Conservation (phyloP, 2,329 filamentous ascomycete genomes). For the Colletotrichum lindemuthianum region DNA sequence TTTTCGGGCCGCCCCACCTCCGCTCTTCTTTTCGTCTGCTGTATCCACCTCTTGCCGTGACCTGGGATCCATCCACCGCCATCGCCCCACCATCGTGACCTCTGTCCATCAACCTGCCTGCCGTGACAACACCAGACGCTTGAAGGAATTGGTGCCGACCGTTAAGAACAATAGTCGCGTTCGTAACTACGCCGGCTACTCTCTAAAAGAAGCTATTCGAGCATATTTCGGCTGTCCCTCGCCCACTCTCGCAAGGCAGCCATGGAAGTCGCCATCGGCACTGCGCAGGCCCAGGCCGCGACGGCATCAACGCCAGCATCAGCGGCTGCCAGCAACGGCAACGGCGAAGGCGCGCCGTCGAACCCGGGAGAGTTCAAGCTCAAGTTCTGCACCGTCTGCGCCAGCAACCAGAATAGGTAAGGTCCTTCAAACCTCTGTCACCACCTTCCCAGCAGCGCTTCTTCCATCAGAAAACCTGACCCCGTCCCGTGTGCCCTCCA, state of each 20-base stretch:
- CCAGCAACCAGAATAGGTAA: slow-evolving; percentile 96
- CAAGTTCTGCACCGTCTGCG: slow-evolving; percentile 98
- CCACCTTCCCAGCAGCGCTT: too few species aligned
- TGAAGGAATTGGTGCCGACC: too few species aligned
- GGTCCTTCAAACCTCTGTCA: slow-evolving; percentile 37
- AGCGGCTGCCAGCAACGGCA: slow-evolving; percentile 43
- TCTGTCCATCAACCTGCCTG: not conserved
- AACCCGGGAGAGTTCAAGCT: slow-evolving; percentile 78
- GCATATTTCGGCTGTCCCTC: too few species aligned
- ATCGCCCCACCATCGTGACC: slow-evolving; percentile 22
- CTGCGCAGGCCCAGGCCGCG: slow-evolving; percentile 39
- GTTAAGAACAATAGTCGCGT: too few species aligned
- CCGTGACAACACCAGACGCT: not conserved
- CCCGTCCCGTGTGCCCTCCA: slow-evolving; percentile 43
- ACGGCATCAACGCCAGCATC: slow-evolving; percentile 42
- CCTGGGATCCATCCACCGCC: not conserved
- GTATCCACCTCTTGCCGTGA: slow-evolving; percentile 12
- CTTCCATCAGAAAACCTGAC: too few species aligned
- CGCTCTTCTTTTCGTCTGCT: not conserved
- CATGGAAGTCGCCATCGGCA: slow-evolving; percentile 57
- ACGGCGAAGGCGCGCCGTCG: slow-evolving; percentile 54
- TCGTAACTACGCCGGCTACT: too few species aligned
- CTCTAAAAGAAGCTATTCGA: too few species aligned
- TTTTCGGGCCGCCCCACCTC: not conserved
- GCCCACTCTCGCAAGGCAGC: not conserved